Base-by-base conservation (phyloP, 192 early-diverging fungal species). In the Ambispora gerdemannii region DNA sequence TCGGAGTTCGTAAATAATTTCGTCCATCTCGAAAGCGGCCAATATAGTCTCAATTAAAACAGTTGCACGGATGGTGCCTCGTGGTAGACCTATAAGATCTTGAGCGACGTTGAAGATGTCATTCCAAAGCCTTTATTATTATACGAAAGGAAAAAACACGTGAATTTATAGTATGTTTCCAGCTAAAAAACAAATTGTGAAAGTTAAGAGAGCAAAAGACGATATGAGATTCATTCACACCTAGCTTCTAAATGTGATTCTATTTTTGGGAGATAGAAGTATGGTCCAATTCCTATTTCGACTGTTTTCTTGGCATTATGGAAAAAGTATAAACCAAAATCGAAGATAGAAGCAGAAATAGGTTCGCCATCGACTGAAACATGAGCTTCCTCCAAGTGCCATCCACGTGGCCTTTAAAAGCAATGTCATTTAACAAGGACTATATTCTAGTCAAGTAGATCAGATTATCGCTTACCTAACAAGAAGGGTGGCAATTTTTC, bases 251-350 rank as follows among this genome's bases (percentile, higher is more conserved):
- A 87, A 74, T 96, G 92, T 72, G 87, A 90, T 83, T 98, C 96
- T 94, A 98, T 96, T 87, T 98, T 98, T 80, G 96, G 96, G 25
- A 96, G 84, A 80, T 98, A 98, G 70, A 95, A 98, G 90, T 98
- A 98, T 62, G 96, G 96, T 36, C 96, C 96, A 75, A 88, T 87
- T 53, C 96, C 96, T 31, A 85, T 85, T 60, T 88, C 88, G 72
- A 96, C 71, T 15, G 88, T 74, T 76, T 92, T 88, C 62, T 86
- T 83, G 74, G 91, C 94, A 81, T 98, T 98, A 88, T 98, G 96
- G 91, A 93, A 98, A 80, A 96, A 98, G 87, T 96, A 98, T 71
- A 98, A 85, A 55, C 82, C 95, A 81, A 98, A 98, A 81, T 98
- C 96, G 75, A 98, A 98, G 78, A 98, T 87, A 50, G 95, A 96